Evolutionary conservation across 2,329 filamentous ascomycete species (phyloP).

Genomic region (Cadophora luteo-olivacea): DNA sequence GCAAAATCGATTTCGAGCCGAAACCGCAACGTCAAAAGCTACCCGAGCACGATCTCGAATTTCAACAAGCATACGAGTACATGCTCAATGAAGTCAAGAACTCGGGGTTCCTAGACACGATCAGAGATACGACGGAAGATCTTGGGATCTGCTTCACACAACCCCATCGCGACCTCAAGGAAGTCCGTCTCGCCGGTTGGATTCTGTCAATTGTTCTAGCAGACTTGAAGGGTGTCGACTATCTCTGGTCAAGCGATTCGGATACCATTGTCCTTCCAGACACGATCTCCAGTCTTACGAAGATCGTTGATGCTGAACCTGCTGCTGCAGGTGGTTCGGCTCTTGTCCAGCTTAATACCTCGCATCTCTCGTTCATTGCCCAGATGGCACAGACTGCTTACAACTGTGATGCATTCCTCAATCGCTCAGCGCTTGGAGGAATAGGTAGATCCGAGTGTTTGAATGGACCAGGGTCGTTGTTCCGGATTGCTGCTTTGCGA

Average conservation of each 20-base stretch:
- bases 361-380: neutral
- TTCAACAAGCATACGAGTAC: neutral
- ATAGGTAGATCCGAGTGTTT: neutral
- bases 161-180: neutral
- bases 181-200: neutral
- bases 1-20: neutral
- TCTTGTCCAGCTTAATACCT: neutral
- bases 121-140: conserved; percentile 1
- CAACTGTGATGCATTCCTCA: neutral
- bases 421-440: neutral
- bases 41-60: neutral
- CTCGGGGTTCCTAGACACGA: neutral
- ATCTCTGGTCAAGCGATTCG: neutral
- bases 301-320: neutral
- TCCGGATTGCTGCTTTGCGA: neutral
- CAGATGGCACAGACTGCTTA: conserved; percentile 2
- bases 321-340: neutral
- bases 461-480: neutral
- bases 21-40: neutral
- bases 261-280: neutral
- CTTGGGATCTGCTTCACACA: neutral
- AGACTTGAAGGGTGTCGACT: neutral
- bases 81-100: neutral
- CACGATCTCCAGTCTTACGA: neutral
- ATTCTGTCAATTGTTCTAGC: neutral